Conservation (phyloP, 495 filamentous ascomycete genomes). For the Daldinia bambusicola region DNA sequence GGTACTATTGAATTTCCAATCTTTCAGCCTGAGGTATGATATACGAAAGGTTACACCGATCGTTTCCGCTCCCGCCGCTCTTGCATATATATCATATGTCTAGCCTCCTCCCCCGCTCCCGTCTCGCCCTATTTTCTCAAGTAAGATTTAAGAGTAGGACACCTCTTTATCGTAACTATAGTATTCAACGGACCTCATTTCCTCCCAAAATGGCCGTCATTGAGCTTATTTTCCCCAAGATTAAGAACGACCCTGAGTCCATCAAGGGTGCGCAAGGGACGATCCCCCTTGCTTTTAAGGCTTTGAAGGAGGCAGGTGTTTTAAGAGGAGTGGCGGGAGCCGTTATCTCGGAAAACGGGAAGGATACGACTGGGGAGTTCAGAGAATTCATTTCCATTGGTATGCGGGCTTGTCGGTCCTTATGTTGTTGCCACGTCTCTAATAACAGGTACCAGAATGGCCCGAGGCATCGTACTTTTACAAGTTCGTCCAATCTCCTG, state of each 20-base stretch:
- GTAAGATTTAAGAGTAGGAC: no score
- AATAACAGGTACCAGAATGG: conserved; percentile 30
- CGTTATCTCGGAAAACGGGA: conserved; percentile 26
- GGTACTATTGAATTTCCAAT: neutral
- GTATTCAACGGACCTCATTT: neutral
- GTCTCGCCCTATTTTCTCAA: neutral
- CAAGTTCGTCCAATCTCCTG: conserved; percentile 18
- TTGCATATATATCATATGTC: neutral
- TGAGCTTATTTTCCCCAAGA: conserved; percentile 35
- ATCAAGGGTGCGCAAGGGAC: conserved; percentile 12
- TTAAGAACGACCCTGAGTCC: conserved; percentile 28
- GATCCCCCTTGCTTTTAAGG: conserved; percentile 8
- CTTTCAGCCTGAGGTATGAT: neutral
- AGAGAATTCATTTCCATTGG: conserved; percentile 30
- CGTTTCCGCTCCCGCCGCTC: neutral
- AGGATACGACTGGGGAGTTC: conserved; percentile 17
- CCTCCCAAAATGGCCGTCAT: conserved; percentile 34
- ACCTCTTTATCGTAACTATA: no score
- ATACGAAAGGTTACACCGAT: neutral
- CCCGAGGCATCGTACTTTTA: conserved; percentile 13
- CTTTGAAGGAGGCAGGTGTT: conserved; percentile 20
- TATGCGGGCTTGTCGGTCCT: neutral
- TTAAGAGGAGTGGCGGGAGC: conserved; percentile 11
- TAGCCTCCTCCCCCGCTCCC: neutral
- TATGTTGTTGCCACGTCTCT: neutral